Evolutionary conservation across 345 rosid genomes (phyloP).

Genomic region (Odontarrhena argentea): DNA sequence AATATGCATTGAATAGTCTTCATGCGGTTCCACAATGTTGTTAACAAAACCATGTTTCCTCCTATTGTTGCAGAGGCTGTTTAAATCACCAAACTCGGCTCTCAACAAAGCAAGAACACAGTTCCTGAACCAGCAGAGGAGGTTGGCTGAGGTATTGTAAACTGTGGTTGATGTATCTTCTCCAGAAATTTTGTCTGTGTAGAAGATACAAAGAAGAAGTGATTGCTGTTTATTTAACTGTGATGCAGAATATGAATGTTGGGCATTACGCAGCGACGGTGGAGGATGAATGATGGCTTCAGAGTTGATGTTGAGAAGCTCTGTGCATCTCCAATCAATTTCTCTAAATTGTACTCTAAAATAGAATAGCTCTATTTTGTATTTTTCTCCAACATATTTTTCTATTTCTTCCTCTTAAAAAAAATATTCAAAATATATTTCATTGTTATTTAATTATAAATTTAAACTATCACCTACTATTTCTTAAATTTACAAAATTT

Average conservation of each 20-base stretch:
- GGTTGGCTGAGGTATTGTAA: conserved; percentile 62
- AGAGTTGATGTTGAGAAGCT: conserved; percentile 18
- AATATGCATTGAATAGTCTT: background rate
- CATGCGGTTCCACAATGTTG: background rate
- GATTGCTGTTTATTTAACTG: background rate
- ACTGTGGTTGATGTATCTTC: background rate
- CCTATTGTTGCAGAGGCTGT: conserved; percentile 61
- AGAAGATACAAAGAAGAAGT: background rate
- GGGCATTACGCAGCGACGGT: conserved; percentile 38
- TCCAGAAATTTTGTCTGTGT: background rate
- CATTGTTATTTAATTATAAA: no score
- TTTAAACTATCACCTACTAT: no score
- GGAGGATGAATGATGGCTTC: conserved; percentile 31
- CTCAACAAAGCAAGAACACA: conserved; percentile 88
- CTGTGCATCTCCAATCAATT: background rate
- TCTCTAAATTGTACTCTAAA: no score
- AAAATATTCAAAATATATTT: no score
- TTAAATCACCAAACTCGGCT: conserved; percentile 76
- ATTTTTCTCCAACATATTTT: no score
- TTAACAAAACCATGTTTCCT: background rate
- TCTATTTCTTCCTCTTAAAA: no score
- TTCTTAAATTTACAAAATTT: no score
- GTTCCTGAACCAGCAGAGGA: conserved; percentile 75
- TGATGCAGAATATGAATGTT: conserved; percentile 38
- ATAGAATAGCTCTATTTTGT: no score